Percentiles rank a stretch among this genome's conserved stretches.
These are phyloP conservation scores for Phytophthora tubulina DNA, from an alignment of 352 stramenopile species.

Conservation along the genomic window DNA sequence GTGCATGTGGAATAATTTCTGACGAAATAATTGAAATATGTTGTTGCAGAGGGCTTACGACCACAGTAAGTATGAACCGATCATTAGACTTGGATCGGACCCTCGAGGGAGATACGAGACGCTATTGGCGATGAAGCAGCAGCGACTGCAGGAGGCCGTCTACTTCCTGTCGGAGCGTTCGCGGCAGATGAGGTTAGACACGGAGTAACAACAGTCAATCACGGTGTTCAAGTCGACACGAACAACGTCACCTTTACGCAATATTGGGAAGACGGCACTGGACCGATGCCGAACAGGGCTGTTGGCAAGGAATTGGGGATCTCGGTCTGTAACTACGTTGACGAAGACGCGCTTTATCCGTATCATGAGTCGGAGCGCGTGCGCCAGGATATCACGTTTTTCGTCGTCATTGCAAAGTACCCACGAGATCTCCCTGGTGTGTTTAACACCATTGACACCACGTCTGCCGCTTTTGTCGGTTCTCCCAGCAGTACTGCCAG, in stretches of 20 bases:
- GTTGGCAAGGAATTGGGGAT: conserved; percentile 41
- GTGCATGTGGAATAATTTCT: not conserved
- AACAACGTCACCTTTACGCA: conserved; percentile 55
- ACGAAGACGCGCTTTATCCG: conserved; percentile 59
- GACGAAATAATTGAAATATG: not conserved
- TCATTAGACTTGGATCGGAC: conserved; percentile 44
- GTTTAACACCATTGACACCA: not conserved
- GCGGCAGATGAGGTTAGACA: conserved; percentile 42
- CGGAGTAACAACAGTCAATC: conserved; percentile 40
- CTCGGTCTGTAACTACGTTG: conserved; percentile 54
- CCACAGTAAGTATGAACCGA: conserved; percentile 43
- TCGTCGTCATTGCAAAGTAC: conserved; percentile 46
- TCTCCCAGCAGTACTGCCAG: conserved; percentile 4
- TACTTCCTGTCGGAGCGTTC: conserved; percentile 50
- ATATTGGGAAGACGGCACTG: conserved; percentile 35
- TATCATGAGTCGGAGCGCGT: conserved; percentile 47
- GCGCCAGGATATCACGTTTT: conserved; percentile 59
- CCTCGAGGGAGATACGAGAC: conserved; percentile 35
- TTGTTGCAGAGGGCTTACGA: conserved; percentile 38
- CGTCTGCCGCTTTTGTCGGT: not conserved
- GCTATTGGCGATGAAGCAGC: conserved; percentile 47
- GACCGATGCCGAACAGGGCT: conserved; percentile 11
- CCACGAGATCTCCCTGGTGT: conserved; percentile 8
- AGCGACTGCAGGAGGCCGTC: conserved; percentile 50
- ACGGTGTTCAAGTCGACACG: conserved; percentile 43